Percentiles rank a stretch among this genome's conserved stretches.
Conservation (phyloP, 2,329 filamentous ascomycete species). For the Podosphaera aphanis region DNA sequence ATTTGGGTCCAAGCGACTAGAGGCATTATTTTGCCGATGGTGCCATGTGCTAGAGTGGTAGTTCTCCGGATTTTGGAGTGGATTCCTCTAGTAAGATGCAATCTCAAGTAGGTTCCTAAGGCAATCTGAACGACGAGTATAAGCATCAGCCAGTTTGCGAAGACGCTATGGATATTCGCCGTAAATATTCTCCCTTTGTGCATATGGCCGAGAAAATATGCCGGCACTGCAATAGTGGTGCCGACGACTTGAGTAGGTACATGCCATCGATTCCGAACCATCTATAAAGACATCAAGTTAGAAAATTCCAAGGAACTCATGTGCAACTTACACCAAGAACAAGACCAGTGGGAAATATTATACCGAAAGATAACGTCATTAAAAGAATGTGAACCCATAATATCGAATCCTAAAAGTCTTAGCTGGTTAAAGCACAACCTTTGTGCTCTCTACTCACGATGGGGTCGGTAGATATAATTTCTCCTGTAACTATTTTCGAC, state of each 20-base stretch:
- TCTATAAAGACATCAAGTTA: slow-evolving; percentile 24
- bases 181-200: slow-evolving; percentile 78
- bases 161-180: slow-evolving; percentile 56
- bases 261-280: slow-evolving; percentile 80
- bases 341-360: slow-evolving; percentile 89
- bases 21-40: slow-evolving; percentile 73
- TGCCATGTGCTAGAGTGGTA: slow-evolving; percentile 49
- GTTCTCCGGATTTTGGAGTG: slow-evolving; percentile 53
- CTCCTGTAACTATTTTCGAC: slow-evolving; percentile 40
- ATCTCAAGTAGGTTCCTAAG: slow-evolving; percentile 65
- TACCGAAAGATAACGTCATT: slow-evolving; percentile 67
- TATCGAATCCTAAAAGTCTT: slow-evolving; percentile 39
- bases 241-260: slow-evolving; percentile 65
- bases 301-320: not conserved
- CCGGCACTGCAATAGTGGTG: slow-evolving; percentile 51
- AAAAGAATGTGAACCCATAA: slow-evolving; percentile 88
- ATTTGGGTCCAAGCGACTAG: slow-evolving; percentile 80
- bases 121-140: slow-evolving; percentile 54
- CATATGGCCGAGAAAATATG: slow-evolving; percentile 76
- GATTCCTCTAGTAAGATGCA: slow-evolving; percentile 70
- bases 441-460: slow-evolving; percentile 27
- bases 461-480: slow-evolving; percentile 46
- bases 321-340: slow-evolving; percentile 52
- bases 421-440: slow-evolving; percentile 10
- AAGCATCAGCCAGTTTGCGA: slow-evolving; percentile 61